Evolutionary conservation across 768 basidiomycete genomes (phyloP), one percentile per base, ranked within the genome.

Genomic region (Mycena crocata): DNA sequence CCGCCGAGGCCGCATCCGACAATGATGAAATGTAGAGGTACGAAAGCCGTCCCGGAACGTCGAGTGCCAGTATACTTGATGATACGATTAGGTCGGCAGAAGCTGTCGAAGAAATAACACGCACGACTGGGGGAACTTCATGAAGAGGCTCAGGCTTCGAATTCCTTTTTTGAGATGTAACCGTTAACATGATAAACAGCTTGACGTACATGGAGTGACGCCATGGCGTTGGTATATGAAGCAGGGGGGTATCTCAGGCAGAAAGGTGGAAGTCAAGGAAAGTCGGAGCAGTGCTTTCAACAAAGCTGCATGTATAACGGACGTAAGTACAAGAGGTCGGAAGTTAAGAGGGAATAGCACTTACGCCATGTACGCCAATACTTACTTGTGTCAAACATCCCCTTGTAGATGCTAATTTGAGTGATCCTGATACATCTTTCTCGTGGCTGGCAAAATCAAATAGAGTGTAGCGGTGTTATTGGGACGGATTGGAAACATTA

Each of bases 21-120:
- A 23, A 67, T 58, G 26, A 62, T 26, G n/a, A 67, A 69, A 51
- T 79, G 67, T 9, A 83, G 74, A 14, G 78, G 68, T 40, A 64
- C 26, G 5, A 64, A 32, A 19, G 56, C 8, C 15, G 46, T 40
- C 28, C 48, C 34, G 17, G 39, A 42, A 23, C 32, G 28, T 5
- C 46, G 62, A 23, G 44, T 10, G 3, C 26, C 8, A 15, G 48
- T n/a, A 51, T 57, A 30, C 56, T 64, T 24, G 26, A 52, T 5
- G 19, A 14, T 12, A 6, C 24, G 14, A 30, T 48, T 24, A 55
- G 35, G 19, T 9, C 1, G 24, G 3, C 14, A 32, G 14, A 35
- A 15, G 14, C 28, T 9, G 26, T 2, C 9, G 15, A 30, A n/a
- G 12, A 23, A 34, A 26, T 21, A 5, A 34, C n/a, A 34, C 62